Base-by-base conservation (phyloP, 1,284 basidiomycete genomes). In the Peniophora sp. region DNA sequence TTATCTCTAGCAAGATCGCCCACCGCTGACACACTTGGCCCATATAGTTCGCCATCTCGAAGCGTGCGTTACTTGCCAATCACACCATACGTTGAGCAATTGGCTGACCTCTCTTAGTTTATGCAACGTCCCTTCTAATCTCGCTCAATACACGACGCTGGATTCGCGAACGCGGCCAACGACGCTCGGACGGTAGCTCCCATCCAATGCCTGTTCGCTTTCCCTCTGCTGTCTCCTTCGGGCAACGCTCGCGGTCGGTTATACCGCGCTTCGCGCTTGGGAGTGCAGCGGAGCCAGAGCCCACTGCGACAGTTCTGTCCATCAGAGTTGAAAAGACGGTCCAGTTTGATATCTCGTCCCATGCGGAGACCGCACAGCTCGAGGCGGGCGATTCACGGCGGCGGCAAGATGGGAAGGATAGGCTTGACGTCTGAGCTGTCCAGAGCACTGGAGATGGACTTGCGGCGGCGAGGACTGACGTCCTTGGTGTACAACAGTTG, bases 261-360 rank as follows among this genome's bases (percentile, higher is more conserved):
- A 20, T 41, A 16, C 16, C 38, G 38, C 38, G 19, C 38, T 41
- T 41, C 38, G 19, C 38, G 16, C n/a, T n/a, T n/a, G 27, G 27
- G 5, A 32, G 6, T 32, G 27, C 27, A 12, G 12, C 27, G 6
- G 27, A 32, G 27, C 27, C 27, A 32, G 27, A 32, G 6, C 27
- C 27, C 6, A 32, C 27, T 5, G 12, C 27, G 12, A 32, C 27
- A 12, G 27, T 32, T 12, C 27, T 54, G 3, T 51, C 52, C 45
- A 50, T 54, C 38, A 54, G 35, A 14, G 27, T 54, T 1, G 51
- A 54, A 23, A 54, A 54, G 44, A 54, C 48, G 34, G 24, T 54
- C 19, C 44, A 36, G 16, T 50, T 16, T 38, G 53, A 54, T 2
- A 27, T 52, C 2, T 32, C 27, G 12, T 32, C 27, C 27, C 27